Evolutionary conservation across 1,284 basidiomycete genomes (phyloP).

Genomic region (Xerocomus tenax): DNA sequence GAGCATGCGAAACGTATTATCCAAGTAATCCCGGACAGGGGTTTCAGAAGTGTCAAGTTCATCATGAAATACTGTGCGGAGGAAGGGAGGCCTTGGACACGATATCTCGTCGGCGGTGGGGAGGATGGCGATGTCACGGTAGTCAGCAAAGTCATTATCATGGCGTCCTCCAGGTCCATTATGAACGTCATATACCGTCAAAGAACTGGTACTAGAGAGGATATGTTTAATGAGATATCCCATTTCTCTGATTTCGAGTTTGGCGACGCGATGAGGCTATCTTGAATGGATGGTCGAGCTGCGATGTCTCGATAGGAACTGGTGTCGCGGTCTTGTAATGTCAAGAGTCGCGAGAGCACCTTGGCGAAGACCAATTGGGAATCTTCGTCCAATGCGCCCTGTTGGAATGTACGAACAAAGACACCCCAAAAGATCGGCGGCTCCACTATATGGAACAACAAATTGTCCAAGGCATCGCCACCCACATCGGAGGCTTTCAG

Average conservation of each 20-base stretch:
- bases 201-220: conserved; percentile 20
- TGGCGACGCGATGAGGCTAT: conserved; percentile 28
- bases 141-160: conserved; percentile 55
- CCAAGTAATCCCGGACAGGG: conserved; percentile 42
- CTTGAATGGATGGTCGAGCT: conserved; percentile 12
- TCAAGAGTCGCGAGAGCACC: conserved; percentile 44
- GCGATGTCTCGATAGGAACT: conserved; percentile 16
- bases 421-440: conserved; percentile 48
- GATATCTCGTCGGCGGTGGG: conserved; percentile 53
- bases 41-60: conserved; percentile 32
- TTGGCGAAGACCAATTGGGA: conserved; percentile 40
- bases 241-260: conserved; percentile 29
- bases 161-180: conserved; percentile 51
- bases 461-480: conserved; percentile 25
- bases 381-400: conserved; percentile 30
- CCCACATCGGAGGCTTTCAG: conserved; percentile 32
- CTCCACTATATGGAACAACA: conserved; percentile 38
- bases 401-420: conserved; percentile 34
- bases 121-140: conserved; percentile 48
- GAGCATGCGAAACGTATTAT: conserved; percentile 56
- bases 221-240: conserved; percentile 41
- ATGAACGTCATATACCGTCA: conserved; percentile 5
- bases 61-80: conserved; percentile 36
- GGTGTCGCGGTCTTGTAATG: conserved; percentile 8
- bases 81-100: conserved; percentile 39